Evolutionary conservation across 73 alveolate species (phyloP).

Genomic region (Breviolum minutum): DNA sequence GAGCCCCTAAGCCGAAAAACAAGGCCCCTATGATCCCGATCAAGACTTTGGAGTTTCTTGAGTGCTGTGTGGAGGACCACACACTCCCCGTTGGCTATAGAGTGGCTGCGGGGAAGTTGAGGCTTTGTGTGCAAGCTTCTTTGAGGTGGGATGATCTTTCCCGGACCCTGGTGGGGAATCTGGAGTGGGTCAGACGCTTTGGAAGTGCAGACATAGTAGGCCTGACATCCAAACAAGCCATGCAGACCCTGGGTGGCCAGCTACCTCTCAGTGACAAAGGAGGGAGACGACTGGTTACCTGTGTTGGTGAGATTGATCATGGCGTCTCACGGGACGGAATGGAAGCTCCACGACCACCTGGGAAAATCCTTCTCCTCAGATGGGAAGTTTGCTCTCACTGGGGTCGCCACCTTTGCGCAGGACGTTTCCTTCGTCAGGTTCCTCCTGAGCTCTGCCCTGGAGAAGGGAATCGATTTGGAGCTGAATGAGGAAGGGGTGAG

Average conservation of each 20-base stretch:
- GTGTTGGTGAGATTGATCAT: background rate
- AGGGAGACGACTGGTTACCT: background rate
- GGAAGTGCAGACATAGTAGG: background rate
- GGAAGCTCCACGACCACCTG: background rate
- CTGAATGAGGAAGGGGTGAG: background rate
- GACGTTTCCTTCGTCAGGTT: background rate
- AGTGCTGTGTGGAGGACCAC: too few species aligned
- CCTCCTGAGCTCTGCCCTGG: too few species aligned
- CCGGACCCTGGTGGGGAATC: background rate
- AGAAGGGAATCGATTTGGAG: background rate
- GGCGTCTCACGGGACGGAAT: background rate
- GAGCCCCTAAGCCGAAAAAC: too few species aligned
- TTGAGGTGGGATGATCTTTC: background rate
- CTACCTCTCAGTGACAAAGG: background rate
- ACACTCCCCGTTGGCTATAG: too few species aligned
- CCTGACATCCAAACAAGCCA: background rate
- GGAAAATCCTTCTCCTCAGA: background rate
- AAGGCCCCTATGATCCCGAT: too few species aligned
- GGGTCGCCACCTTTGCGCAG: too few species aligned
- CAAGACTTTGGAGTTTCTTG: too few species aligned
- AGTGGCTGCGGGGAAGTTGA: too few species aligned
- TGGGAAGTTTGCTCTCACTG: background rate
- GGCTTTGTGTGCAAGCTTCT: constrained; percentile 9
- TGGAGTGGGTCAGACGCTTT: constrained; percentile 6
- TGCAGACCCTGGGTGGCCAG: background rate